phyloP scores from a whole-genome alignment of 306 rosid genomes.

The Prunus dulcis region DNA sequence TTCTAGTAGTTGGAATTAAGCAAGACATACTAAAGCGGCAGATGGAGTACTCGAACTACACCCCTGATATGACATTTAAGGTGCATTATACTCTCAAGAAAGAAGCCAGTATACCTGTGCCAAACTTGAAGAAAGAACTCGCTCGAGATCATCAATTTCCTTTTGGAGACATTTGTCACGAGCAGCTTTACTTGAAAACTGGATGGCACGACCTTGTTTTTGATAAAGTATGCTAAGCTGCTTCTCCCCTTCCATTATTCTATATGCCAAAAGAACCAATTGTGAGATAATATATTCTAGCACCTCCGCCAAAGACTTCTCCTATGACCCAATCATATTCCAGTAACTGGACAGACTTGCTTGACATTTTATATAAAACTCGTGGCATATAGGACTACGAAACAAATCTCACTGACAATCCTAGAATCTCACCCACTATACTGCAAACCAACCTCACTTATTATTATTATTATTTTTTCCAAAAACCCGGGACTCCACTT shows the following conservation, averaged over 20 bases:
- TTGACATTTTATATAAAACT: background rate
- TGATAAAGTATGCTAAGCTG: constrained; percentile 96
- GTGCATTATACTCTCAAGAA: background rate
- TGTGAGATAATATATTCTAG: constrained; percentile 16
- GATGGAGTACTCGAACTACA: background rate
- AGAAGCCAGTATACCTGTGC: constrained; percentile 53
- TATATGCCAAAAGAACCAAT: constrained; percentile 19
- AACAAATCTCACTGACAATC: background rate
- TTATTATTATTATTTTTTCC: too few species aligned
- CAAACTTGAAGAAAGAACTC: constrained; percentile 70
- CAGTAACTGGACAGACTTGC: background rate
- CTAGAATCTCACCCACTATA: background rate
- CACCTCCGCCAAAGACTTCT: constrained; percentile 9
- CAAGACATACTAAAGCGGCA: background rate
- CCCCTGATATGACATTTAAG: background rate
- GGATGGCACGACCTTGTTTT: constrained; percentile 97
- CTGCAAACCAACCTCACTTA: background rate
- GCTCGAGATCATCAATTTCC: constrained; percentile 83
- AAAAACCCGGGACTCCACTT: background rate
- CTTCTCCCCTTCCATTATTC: constrained; percentile 98
- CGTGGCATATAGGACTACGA: background rate
- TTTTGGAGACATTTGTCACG: constrained; percentile 97
- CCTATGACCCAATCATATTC: constrained; percentile 12
- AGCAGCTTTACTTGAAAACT: constrained; percentile 92
- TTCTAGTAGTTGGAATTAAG: background rate